Evolutionary conservation across 2,329 filamentous ascomycete species (phyloP), one percentile per base, ranked within the genome.

Genomic region (Proliferodiscus dingleyae): DNA sequence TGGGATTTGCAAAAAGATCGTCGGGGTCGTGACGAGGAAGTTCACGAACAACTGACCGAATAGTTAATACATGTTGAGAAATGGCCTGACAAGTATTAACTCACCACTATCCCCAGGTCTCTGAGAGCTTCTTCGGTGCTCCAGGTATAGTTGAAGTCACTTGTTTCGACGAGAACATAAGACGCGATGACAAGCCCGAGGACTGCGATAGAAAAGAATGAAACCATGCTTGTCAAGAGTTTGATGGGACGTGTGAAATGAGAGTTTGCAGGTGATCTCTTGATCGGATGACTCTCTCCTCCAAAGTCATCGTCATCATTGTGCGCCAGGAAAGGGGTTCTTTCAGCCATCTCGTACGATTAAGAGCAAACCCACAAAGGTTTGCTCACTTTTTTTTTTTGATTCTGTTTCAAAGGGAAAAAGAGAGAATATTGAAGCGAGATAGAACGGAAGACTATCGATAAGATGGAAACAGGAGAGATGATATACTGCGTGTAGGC

Each of bases 181-280:
- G 30, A 22, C 11, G 37, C 41, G 29, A 48, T 41, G 19, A 41
- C 15, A 26, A 48, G 46, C 16, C 41, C 46, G 18, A 29, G 24
- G 8, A 30, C 37, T 13, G 33, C 24, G 10, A 41, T 21, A 5
- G 36, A 48, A 24, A 48, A 19, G 22, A 48, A 32, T 10, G 46
- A 40, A 22, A 23, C 30, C 4, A 45, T 7, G 10, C 30, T 26
- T n/a, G 41, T 41, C 11, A 48, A 23, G 15, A 48, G 9, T 13
- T 41, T 45, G 22, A 48, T n/a, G 16, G 46, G 41, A 10, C 19
- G 37, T 32, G 37, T 41, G 46, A 48, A 48, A 28, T 45, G 29
- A 28, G 46, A 23, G 29, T 32, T 48, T 36, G 46, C 41, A 13
- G 36, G 26, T 19, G 13, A 18, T 6, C 19, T 45, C 24, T 23